phyloP scores from a whole-genome alignment of 2,329 filamentous ascomycete genomes.

The Penicillium concentricum region DNA sequence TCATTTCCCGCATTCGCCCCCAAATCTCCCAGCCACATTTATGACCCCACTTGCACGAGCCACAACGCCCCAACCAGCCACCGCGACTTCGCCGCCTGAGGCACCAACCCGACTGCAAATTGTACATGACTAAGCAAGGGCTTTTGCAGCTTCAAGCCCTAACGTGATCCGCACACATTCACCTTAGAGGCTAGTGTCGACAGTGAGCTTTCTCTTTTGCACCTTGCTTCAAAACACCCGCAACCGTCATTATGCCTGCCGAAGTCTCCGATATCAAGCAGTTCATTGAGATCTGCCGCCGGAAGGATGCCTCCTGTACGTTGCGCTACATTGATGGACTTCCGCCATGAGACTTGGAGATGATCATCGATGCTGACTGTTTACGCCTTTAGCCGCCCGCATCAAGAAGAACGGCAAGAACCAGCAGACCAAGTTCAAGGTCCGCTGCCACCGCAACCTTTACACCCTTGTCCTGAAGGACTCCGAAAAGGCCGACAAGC shows the following conservation, averaged over 20 bases:
- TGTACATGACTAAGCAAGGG: conserved; percentile 20
- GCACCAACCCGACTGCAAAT: neutral
- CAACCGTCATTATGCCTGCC: conserved; percentile 78
- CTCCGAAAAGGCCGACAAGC: conserved; percentile 99
- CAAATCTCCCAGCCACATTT: neutral
- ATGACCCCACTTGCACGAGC: neutral
- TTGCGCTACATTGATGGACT: conserved; percentile 36
- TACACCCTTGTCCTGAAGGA: conserved; percentile 99
- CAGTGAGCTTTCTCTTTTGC: conserved; percentile 19
- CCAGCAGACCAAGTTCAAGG: conserved; percentile 99
- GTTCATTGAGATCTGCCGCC: conserved; percentile 99
- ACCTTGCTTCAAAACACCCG: conserved; percentile 22
- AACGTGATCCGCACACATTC: conserved; percentile 28
- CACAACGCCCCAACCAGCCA: conserved; percentile 1
- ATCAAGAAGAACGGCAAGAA: conserved; percentile 94
- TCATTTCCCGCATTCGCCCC: neutral
- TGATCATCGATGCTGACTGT: conserved; percentile 16
- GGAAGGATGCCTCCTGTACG: conserved; percentile 99
- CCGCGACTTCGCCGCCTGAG: conserved; percentile 5
- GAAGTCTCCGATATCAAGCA: conserved; percentile 99
- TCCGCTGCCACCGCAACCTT: conserved; percentile 92
- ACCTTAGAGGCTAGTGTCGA: conserved; percentile 14
- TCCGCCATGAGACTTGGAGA: conserved; percentile 2
- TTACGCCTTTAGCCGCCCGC: conserved; percentile 66
- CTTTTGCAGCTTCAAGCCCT: conserved; percentile 22